Base-by-base conservation (phyloP, 73 alveolate species). In the Tetrahymena thermophila region DNA sequence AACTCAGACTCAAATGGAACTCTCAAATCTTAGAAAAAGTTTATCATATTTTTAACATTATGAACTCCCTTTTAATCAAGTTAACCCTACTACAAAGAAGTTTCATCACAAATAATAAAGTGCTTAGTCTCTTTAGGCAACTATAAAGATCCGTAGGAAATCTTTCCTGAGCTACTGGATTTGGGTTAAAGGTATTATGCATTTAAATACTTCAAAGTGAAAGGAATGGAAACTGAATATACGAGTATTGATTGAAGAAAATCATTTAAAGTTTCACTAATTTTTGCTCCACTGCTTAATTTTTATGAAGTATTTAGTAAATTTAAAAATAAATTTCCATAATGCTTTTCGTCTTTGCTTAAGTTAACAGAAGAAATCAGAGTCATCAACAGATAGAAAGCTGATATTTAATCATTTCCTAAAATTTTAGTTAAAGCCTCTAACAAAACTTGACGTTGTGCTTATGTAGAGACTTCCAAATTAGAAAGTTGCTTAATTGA, bases 241-340 rank as follows among this genome's bases (percentile, higher is more conserved):
- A 25, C 40, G 3, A 71, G 31, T n/a, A 71, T 71, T 71, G 42
- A 71, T 71, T 71, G 31, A 28, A 71, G 89, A 31, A 71, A 71
- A 28, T 71, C 89, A 71, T 31, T 71, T 31, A 71, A n/a, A 71
- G 89, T 71, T 71, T 71, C 89, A 25, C 89, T 71, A 31, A 71
- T 71, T 71, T 71, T 71, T n/a, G 89, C 89, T 71, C 89, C 89
- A 71, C 89, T 71, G 89, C 89, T 71, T 71, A 71, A 71, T 31
- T 71, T 71, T 25, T 71, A 25, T 8, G 89, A 9, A 71, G 89
- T 71, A 71, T 71, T 71, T 11, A 71, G 25, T n/a, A 71, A 71
- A 71, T 71, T 71, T 71, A 71, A 71, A 71, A 71, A 71, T 31
- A 71, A 28, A 31, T 71, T 71, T 0, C 89, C 89, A 71, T 71